phyloP scores from a whole-genome alignment of 2,329 filamentous ascomycete genomes.

The Botryotinia narcissicola region DNA sequence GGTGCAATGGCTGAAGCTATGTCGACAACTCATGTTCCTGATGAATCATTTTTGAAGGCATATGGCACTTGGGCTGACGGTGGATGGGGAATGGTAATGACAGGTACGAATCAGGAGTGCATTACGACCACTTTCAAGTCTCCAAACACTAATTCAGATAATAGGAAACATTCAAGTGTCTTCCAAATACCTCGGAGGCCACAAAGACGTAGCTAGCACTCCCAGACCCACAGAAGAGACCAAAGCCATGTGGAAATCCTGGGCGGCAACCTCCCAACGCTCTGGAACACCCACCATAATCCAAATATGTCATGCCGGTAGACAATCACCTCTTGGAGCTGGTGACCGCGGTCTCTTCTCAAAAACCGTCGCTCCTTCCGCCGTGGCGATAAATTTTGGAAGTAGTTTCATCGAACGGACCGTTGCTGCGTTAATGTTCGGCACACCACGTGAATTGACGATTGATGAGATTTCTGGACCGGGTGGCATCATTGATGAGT shows the following conservation, averaged over 20 bases:
- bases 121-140: not conserved
- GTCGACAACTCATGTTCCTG: conserved; percentile 45
- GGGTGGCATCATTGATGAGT: conserved; percentile 40
- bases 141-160: not conserved
- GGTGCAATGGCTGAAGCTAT: conserved; percentile 39
- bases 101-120: conserved; percentile 37
- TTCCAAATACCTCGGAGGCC: conserved; percentile 1
- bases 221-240: conserved; percentile 29
- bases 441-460: conserved; percentile 57
- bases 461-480: conserved; percentile 51
- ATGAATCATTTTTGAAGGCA: conserved; percentile 43
- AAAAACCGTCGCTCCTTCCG: conserved; percentile 46
- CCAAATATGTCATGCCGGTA: conserved; percentile 49
- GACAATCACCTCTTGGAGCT: conserved; percentile 44
- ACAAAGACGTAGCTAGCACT: conserved; percentile 25
- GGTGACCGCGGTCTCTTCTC: conserved; percentile 41
- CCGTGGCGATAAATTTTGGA: conserved; percentile 46
- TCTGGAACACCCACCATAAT: conserved; percentile 43
- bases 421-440: conserved; percentile 43
- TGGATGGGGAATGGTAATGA: conserved; percentile 53
- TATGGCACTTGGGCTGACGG: conserved; percentile 55
- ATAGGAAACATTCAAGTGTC: conserved; percentile 15
- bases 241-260: conserved; percentile 42
- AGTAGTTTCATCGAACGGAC: conserved; percentile 38
- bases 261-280: conserved; percentile 38